A percentile compares a stretch with the other conserved stretches of the same genome.
Conservation (phyloP, 73 alveolate species). For the Diophrys sp. region DNA sequence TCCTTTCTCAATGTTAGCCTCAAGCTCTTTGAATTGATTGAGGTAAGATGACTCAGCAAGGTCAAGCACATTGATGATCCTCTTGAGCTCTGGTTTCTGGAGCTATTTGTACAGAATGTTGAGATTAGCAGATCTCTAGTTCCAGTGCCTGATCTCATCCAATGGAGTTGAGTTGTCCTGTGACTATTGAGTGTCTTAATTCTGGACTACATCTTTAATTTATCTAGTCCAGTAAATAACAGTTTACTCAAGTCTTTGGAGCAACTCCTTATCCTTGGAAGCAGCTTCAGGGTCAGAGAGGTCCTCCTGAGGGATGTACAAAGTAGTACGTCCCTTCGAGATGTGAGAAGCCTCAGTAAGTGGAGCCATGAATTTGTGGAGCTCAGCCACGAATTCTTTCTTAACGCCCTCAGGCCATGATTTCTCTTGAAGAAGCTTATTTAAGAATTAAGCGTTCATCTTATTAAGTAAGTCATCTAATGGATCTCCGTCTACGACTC, state of each 20-base stretch:
- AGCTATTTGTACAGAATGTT: slow-evolving; percentile 69
- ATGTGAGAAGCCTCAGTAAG: slow-evolving; percentile 91
- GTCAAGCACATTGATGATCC: slow-evolving; percentile 70
- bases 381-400: slow-evolving; percentile 95
- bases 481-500: slow-evolving; percentile 86
- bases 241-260: slow-evolving; percentile 94
- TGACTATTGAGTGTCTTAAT: slow-evolving; percentile 87
- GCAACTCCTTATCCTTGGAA: slow-evolving; percentile 96
- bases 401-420: slow-evolving; percentile 99
- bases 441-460: slow-evolving; percentile 91
- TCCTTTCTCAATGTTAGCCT: slow-evolving; percentile 78
- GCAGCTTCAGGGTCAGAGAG: slow-evolving; percentile 93
- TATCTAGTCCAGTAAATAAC: slow-evolving; percentile 98
- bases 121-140: slow-evolving; percentile 75
- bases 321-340: slow-evolving; percentile 88
- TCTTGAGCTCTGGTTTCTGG: slow-evolving; percentile 82
- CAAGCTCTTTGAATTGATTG: slow-evolving; percentile 70
- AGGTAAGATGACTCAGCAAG: slow-evolving; percentile 82
- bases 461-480: slow-evolving; percentile 86
- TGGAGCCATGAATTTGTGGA: slow-evolving; percentile 97
- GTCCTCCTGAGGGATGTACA: slow-evolving; percentile 97
- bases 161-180: slow-evolving; percentile 80
- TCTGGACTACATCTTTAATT: slow-evolving; percentile 94
- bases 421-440: slow-evolving; percentile 76
- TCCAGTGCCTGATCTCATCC: slow-evolving; percentile 89